Evolutionary conservation across 2,329 filamentous ascomycete species (phyloP).

Genomic region (Akanthomyces muscarius): DNA sequence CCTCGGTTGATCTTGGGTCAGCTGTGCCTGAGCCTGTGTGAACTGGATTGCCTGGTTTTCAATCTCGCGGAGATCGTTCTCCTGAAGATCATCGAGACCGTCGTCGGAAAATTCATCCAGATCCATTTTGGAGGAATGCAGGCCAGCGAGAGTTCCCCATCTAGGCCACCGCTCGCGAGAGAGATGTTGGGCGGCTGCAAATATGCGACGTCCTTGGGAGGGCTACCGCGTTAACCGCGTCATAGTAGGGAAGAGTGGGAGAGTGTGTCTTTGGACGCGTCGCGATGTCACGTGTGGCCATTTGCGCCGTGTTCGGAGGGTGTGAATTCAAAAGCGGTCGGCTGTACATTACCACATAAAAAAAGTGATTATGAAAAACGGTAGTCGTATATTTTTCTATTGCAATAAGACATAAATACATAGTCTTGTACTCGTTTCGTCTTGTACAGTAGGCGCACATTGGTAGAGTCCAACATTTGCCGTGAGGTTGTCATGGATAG

Average conservation of each 20-base stretch:
- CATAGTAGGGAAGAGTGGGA: background rate
- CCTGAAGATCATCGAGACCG: constrained; percentile 57
- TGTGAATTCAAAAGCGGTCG: background rate
- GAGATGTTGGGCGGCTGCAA: background rate
- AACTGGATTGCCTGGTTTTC: constrained; percentile 60
- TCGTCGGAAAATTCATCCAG: constrained; percentile 61
- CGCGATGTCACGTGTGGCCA: constrained; percentile 27
- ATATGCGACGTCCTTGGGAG: background rate
- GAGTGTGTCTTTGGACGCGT: constrained; percentile 10
- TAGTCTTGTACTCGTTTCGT: background rate
- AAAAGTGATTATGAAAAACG: too few relatives aligned
- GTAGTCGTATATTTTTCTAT: background rate
- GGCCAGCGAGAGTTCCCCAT: background rate
- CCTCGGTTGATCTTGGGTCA: constrained; percentile 24
- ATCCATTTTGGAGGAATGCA: constrained; percentile 28
- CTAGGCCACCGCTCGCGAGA: background rate
- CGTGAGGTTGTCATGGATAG: background rate
- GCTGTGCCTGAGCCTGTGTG: constrained; percentile 46
- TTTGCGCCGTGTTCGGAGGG: constrained; percentile 2
- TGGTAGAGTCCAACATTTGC: background rate
- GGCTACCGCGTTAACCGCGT: background rate
- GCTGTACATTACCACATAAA: too few relatives aligned
- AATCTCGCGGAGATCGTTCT: constrained; percentile 55
- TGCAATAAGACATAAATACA: too few relatives aligned
- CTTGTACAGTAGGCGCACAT: background rate